Evolutionary conservation across 1,139 yeast species (phyloP).

Genomic region (Zygoascus meyerae): DNA sequence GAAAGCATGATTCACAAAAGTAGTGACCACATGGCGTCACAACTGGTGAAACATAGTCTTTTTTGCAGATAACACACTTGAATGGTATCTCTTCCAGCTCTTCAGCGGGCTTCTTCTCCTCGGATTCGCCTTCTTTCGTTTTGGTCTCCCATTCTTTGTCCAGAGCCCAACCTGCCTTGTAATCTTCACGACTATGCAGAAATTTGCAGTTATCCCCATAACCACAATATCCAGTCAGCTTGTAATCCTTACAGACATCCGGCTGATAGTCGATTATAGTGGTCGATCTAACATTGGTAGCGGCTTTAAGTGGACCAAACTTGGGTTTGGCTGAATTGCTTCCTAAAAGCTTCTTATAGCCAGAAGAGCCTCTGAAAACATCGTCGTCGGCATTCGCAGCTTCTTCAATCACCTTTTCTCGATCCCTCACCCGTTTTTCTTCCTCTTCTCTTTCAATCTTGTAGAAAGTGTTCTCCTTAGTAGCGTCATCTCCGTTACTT

Average conservation of each 20-base stretch:
- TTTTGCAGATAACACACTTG: slow-evolving; percentile 59
- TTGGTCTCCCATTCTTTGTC: slow-evolving; percentile 64
- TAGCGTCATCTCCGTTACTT: slow-evolving; percentile 29
- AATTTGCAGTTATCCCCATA: slow-evolving; percentile 98
- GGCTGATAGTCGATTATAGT: slow-evolving; percentile 86
- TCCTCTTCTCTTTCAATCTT: slow-evolving; percentile 29
- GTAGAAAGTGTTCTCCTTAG: slow-evolving; percentile 33
- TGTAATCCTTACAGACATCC: slow-evolving; percentile 89
- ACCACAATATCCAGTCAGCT: slow-evolving; percentile 92
- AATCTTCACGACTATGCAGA: slow-evolving; percentile 82
- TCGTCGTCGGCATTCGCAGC: slow-evolving; percentile 23
- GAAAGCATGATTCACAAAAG: slow-evolving; percentile 61
- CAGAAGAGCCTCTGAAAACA: slow-evolving; percentile 34
- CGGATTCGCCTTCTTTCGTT: slow-evolving; percentile 12
- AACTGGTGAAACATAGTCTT: slow-evolving; percentile 53
- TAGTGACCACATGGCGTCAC: slow-evolving; percentile 61
- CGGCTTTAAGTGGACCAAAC: slow-evolving; percentile 25
- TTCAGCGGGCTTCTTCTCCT: slow-evolving; percentile 13
- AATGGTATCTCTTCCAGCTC: slow-evolving; percentile 42
- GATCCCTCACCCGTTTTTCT: slow-evolving; percentile 20
- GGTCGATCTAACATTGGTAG: slow-evolving; percentile 60
- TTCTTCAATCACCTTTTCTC: neutral
- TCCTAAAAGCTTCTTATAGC: slow-evolving; percentile 29
- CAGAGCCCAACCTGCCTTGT: slow-evolving; percentile 64
- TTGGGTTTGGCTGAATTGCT: slow-evolving; percentile 13